These are phyloP conservation scores for Ustilago curta DNA, from an alignment of 1,284 basidiomycete species.

Conservation along the genomic window DNA sequence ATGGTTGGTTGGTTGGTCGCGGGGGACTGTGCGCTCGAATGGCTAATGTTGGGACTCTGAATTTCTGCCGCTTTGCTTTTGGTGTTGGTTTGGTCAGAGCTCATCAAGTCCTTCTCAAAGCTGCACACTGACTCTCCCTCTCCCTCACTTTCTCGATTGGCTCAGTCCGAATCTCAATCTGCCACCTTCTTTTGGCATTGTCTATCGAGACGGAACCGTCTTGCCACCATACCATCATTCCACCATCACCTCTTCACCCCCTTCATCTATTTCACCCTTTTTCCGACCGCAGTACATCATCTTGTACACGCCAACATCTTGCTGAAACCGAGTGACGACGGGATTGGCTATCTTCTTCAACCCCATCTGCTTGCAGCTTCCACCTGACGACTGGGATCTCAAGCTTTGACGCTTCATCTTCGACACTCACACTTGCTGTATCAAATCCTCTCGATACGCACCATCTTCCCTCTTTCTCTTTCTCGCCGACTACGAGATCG, in stretches of 20 bases:
- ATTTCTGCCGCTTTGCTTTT: not conserved
- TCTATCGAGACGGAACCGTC: constrained; percentile 8
- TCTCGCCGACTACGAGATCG: constrained; percentile 16
- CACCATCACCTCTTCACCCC: constrained; percentile 7
- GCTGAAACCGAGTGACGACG: constrained; percentile 53
- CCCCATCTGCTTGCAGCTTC: constrained; percentile 24
- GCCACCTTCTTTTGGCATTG: not conserved
- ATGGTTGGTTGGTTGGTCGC: constrained; percentile 24
- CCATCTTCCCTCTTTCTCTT: not conserved
- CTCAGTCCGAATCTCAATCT: not conserved
- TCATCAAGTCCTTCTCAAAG: constrained; percentile 7
- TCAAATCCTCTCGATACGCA: not conserved
- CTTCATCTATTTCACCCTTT: constrained; percentile 9
- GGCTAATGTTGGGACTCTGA: constrained; percentile 28
- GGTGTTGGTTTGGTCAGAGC: constrained; percentile 10
- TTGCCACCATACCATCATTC: constrained; percentile 34
- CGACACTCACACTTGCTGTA: not conserved
- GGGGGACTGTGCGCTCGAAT: constrained; percentile 11
- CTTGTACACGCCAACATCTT: constrained; percentile 3
- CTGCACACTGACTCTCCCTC: constrained; percentile 2
- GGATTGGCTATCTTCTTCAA: constrained; percentile 26
- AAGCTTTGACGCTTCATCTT: constrained; percentile 21
- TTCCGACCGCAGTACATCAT: constrained; percentile 12
- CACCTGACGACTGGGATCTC: constrained; percentile 40
- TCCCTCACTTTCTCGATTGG: not conserved